phyloP scores from a whole-genome alignment of 176 grass and related monocot genomes.

The Avena eriantha region DNA sequence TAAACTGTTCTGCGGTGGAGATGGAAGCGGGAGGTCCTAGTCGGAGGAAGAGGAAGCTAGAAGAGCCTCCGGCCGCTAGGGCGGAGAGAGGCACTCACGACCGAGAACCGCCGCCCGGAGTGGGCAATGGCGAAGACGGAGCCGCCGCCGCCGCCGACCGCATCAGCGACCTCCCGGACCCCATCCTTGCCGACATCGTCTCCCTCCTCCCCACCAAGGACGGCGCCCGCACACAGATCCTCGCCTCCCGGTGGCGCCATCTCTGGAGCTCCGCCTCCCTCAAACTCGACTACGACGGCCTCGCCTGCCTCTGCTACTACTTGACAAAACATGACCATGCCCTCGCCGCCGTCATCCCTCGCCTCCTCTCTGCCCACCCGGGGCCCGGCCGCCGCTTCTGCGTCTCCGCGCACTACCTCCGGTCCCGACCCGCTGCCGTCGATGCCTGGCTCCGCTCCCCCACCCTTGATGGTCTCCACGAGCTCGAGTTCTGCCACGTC shows the following conservation, averaged over 20 bases:
- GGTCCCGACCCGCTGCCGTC: background rate
- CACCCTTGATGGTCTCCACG: background rate
- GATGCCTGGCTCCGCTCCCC: background rate
- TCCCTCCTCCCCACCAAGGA: slow-evolving; percentile 19
- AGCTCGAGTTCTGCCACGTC: slow-evolving; percentile 10
- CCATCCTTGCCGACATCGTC: background rate
- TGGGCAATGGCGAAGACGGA: too few species aligned
- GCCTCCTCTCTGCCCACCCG: background rate
- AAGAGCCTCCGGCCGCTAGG: too few species aligned
- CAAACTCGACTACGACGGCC: background rate
- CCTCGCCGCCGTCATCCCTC: background rate
- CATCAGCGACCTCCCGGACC: slow-evolving; percentile 2
- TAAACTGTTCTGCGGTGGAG: too few species aligned
- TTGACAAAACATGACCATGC: too few species aligned
- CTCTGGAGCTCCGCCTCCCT: slow-evolving; percentile 10
- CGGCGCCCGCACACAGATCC: too few species aligned
- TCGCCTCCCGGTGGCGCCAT: background rate
- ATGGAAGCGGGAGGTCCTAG: too few species aligned
- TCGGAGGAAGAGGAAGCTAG: too few species aligned
- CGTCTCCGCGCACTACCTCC: background rate
- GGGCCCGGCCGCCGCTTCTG: slow-evolving; percentile 14
- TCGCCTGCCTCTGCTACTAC: background rate
- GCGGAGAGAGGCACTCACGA: too few species aligned
- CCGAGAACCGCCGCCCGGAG: too few species aligned
- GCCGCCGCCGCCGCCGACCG: background rate